phyloP scores from a whole-genome alignment of 2,329 filamentous ascomycete species.

The Laburnicola sp. region DNA sequence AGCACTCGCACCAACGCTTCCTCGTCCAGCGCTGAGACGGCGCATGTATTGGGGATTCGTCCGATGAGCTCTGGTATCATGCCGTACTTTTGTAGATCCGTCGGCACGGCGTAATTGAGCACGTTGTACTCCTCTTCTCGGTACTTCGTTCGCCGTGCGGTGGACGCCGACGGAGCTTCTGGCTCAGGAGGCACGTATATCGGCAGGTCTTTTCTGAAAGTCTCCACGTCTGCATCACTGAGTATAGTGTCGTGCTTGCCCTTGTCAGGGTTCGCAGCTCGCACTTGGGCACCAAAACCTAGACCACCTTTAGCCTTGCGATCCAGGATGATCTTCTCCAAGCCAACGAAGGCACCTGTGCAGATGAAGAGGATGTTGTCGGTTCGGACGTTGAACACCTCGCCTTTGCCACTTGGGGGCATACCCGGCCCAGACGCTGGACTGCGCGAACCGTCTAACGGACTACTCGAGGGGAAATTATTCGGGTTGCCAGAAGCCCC shows the following conservation, averaged over 20 bases:
- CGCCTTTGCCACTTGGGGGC: slow-evolving; percentile 51
- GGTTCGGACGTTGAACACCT: slow-evolving; percentile 77
- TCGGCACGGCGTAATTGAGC: slow-evolving; percentile 73
- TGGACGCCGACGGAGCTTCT: slow-evolving; percentile 31
- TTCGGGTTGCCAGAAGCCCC: slow-evolving; percentile 22
- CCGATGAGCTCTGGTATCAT: slow-evolving; percentile 96
- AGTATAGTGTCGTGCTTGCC: slow-evolving; percentile 61
- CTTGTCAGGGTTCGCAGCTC: slow-evolving; percentile 56
- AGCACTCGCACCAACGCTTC: slow-evolving; percentile 78
- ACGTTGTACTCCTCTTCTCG: slow-evolving; percentile 52
- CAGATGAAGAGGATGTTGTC: slow-evolving; percentile 98
- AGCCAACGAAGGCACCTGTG: slow-evolving; percentile 89
- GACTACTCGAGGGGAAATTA: slow-evolving; percentile 21
- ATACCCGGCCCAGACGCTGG: slow-evolving; percentile 22
- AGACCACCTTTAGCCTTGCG: slow-evolving; percentile 86
- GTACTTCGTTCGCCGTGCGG: slow-evolving; percentile 19
- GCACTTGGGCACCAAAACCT: slow-evolving; percentile 85
- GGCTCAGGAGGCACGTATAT: slow-evolving; percentile 52
- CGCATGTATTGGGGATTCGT: slow-evolving; percentile 87
- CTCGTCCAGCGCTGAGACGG: slow-evolving; percentile 74
- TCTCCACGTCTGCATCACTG: slow-evolving; percentile 58
- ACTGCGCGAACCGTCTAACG: slow-evolving; percentile 24
- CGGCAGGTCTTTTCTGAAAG: slow-evolving; percentile 62
- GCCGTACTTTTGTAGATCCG: slow-evolving; percentile 80
- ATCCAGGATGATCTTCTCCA: slow-evolving; percentile 84